phyloP scores from a whole-genome alignment of 345 rosid species.

The Heritiera littoralis region DNA sequence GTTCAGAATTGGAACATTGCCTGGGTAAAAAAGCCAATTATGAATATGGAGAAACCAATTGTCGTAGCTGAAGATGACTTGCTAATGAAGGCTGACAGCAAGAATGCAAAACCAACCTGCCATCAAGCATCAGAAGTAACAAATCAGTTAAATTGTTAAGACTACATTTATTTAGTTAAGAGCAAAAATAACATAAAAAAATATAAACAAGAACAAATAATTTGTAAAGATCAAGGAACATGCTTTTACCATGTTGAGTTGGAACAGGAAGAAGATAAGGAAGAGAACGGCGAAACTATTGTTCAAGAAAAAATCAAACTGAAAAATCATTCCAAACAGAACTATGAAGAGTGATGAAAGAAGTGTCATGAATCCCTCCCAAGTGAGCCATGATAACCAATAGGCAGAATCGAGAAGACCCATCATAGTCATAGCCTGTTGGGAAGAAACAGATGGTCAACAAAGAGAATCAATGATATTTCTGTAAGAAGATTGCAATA shows the following conservation, averaged over 20 bases:
- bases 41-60: conserved; percentile 73
- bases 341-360: conserved; percentile 72
- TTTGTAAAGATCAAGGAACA: background rate
- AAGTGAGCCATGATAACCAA: conserved; percentile 87
- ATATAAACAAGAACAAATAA: background rate
- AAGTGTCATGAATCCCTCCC: conserved; percentile 70
- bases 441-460: conserved; percentile 16
- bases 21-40: conserved; percentile 81
- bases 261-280: conserved; percentile 82
- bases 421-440: conserved; percentile 84
- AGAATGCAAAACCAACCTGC: conserved; percentile 78
- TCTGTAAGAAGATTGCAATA: background rate
- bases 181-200: conserved; percentile 15
- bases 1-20: conserved; percentile 37
- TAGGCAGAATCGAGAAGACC: conserved; percentile 90
- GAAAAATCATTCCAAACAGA: conserved; percentile 96
- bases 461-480: background rate
- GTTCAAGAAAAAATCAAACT: conserved; percentile 87
- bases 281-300: conserved; percentile 71
- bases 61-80: conserved; percentile 80
- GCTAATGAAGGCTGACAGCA: conserved; percentile 83
- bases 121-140: conserved; percentile 26
- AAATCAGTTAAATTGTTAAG: conserved; percentile 19
- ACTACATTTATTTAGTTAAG: conserved; percentile 5
- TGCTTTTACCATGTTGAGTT: conserved; percentile 72